A percentile compares a stretch with the other conserved stretches of the same genome.
Evolutionary conservation across 139 green algal species (phyloP).

Genomic region (Coccomyxa sp.): DNA sequence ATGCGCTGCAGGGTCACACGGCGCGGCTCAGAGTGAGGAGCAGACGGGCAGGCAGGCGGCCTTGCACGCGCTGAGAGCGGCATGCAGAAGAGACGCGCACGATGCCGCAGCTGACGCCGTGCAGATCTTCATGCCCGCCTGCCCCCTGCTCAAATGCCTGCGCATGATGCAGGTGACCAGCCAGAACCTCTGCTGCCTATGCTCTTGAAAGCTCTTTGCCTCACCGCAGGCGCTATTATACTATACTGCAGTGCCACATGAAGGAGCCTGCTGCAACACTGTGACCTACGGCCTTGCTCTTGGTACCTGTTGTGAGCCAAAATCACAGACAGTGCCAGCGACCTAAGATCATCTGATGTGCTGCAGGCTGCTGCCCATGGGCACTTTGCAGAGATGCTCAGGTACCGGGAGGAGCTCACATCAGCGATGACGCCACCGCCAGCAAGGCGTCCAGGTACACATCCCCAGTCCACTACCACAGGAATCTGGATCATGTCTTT

Average conservation of each 20-base stretch:
- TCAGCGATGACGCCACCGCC: not conserved
- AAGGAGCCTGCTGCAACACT: not conserved
- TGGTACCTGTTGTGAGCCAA: not conserved
- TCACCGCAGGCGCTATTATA: too few species aligned
- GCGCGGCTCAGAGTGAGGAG: too few species aligned
- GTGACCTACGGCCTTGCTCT: not conserved
- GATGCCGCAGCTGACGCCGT: not conserved
- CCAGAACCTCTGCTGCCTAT: too few species aligned
- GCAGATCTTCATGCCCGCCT: not conserved
- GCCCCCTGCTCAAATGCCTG: not conserved
- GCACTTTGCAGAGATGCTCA: too few species aligned
- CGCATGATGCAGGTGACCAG: not conserved
- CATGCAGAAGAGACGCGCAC: not conserved
- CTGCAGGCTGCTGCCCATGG: not conserved
- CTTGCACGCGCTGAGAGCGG: not conserved
- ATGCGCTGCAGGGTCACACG: not conserved
- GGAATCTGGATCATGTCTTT: not conserved
- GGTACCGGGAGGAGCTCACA: not conserved
- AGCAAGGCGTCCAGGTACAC: not conserved
- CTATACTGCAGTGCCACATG: too few species aligned
- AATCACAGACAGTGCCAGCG: not conserved
- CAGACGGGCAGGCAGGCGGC: too few species aligned
- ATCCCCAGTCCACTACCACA: not conserved
- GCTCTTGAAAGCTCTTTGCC: too few species aligned
- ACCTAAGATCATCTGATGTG: not conserved